Percentiles rank a stretch among this genome's conserved stretches.
phyloP scores from a whole-genome alignment of 164 flowering plant genomes.

The Chimonanthus praecox region DNA sequence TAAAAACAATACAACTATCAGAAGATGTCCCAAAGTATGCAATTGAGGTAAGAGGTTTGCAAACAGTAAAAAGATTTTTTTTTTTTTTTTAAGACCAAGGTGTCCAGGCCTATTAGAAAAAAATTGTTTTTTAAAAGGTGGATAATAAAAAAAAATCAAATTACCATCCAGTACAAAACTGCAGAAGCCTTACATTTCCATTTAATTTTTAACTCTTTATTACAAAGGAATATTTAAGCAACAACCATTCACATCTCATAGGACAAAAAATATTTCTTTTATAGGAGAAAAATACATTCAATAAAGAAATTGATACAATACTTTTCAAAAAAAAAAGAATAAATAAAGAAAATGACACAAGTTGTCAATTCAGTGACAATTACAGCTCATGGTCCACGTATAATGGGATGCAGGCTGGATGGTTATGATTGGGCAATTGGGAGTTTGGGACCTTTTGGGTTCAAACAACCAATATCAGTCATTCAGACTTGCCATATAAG shows the following conservation, averaged over 20 bases:
- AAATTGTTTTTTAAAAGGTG: too few relatives aligned
- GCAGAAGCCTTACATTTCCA: neutral
- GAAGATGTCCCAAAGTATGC: neutral
- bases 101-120: too few relatives aligned
- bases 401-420: neutral
- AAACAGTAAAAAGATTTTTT: too few relatives aligned
- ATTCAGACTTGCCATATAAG: neutral
- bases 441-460: neutral
- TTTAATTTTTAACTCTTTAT: neutral
- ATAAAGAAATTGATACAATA: too few relatives aligned
- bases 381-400: neutral
- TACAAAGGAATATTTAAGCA: too few relatives aligned
- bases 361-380: too few relatives aligned
- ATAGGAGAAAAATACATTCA: neutral
- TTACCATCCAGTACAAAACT: neutral
- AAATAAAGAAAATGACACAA: too few relatives aligned
- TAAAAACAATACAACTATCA: too few relatives aligned
- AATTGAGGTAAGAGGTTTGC: neutral
- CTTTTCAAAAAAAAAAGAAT: too few relatives aligned
- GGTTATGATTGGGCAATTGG: neutral
- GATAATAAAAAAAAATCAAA: too few relatives aligned
- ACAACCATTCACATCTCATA: neutral
- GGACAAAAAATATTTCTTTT: neutral
- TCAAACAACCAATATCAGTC: too few relatives aligned
- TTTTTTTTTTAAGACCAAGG: too few relatives aligned